A percentile compares a stretch with the other conserved stretches of the same genome.
phyloP scores from a whole-genome alignment of 1,284 basidiomycete genomes.

The Rhodotorula mucilaginosa region DNA sequence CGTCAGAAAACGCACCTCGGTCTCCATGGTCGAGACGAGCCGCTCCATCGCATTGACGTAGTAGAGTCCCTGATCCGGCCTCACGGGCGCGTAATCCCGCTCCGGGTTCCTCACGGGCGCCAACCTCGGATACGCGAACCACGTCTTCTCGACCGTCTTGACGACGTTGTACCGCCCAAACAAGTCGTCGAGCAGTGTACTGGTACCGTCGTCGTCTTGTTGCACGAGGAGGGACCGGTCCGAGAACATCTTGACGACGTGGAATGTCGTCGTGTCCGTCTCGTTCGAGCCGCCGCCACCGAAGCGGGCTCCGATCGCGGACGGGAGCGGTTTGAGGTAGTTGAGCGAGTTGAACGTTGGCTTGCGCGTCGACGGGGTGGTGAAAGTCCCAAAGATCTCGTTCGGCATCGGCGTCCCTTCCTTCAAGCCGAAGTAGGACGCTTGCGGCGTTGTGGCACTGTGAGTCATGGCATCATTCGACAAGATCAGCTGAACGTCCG shows the following conservation, averaged over 20 bases:
- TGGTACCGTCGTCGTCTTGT: conserved; percentile 44
- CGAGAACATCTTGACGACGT: conserved; percentile 85
- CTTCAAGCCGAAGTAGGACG: conserved; percentile 68
- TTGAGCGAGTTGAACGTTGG: conserved; percentile 85
- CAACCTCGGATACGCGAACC: conserved; percentile 39
- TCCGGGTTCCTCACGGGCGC: conserved; percentile 15
- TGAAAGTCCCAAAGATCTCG: conserved; percentile 67
- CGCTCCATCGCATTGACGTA: conserved; percentile 43
- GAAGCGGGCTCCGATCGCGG: not conserved
- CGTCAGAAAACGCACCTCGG: not conserved
- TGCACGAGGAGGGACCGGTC: conserved; percentile 62
- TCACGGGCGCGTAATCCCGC: conserved; percentile 23
- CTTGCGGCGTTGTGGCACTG: conserved; percentile 57
- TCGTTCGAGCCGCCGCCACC: not conserved
- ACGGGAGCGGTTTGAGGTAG: conserved; percentile 66
- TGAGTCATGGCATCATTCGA: too few species aligned
- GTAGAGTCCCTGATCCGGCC: conserved; percentile 40
- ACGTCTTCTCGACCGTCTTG: conserved; percentile 79
- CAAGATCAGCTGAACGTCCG: too few species aligned
- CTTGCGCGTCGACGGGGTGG: conserved; percentile 55
- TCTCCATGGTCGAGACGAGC: conserved; percentile 32
- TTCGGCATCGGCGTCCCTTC: conserved; percentile 57
- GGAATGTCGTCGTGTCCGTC: conserved; percentile 43
- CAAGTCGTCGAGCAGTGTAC: conserved; percentile 59
- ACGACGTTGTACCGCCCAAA: conserved; percentile 66